Evolutionary conservation across 2,329 filamentous ascomycete species (phyloP).

Genomic region (Colletotrichum aenigma): DNA sequence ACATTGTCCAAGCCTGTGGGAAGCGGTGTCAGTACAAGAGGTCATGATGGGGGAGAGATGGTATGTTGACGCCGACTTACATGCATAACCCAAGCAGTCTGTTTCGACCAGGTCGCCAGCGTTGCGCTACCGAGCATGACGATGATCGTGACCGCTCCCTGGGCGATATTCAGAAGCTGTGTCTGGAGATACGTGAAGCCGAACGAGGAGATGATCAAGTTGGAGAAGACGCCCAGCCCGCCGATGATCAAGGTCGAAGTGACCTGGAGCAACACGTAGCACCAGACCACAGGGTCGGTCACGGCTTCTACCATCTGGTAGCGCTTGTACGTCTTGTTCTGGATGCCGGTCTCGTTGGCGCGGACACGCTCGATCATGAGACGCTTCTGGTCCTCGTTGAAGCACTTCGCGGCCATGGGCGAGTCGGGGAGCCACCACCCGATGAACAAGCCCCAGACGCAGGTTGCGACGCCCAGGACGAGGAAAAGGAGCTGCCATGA

Average conservation of each 20-base stretch:
- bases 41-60: constrained; percentile 53
- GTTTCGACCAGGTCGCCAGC: constrained; percentile 54
- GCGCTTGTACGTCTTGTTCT: constrained; percentile 71
- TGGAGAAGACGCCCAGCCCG: constrained; percentile 69
- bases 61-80: not conserved
- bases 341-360: constrained; percentile 78
- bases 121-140: constrained; percentile 42
- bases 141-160: constrained; percentile 52
- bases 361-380: constrained; percentile 74
- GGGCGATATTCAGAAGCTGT: constrained; percentile 49
- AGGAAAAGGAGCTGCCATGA: constrained; percentile 60
- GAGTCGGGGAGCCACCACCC: constrained; percentile 64
- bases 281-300: constrained; percentile 55
- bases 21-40: constrained; percentile 51
- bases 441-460: constrained; percentile 59
- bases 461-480: constrained; percentile 65
- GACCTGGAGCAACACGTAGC: constrained; percentile 65
- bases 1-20: constrained; percentile 34
- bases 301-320: constrained; percentile 63
- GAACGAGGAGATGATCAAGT: constrained; percentile 65
- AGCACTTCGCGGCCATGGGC: constrained; percentile 54
- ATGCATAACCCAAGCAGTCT: constrained; percentile 51
- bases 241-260: constrained; percentile 67
- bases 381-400: constrained; percentile 69
- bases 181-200: constrained; percentile 63